These are phyloP conservation scores for Alternaria novae-zelandiae DNA, from an alignment of 2,329 filamentous ascomycete genomes.

Conservation along the genomic window DNA sequence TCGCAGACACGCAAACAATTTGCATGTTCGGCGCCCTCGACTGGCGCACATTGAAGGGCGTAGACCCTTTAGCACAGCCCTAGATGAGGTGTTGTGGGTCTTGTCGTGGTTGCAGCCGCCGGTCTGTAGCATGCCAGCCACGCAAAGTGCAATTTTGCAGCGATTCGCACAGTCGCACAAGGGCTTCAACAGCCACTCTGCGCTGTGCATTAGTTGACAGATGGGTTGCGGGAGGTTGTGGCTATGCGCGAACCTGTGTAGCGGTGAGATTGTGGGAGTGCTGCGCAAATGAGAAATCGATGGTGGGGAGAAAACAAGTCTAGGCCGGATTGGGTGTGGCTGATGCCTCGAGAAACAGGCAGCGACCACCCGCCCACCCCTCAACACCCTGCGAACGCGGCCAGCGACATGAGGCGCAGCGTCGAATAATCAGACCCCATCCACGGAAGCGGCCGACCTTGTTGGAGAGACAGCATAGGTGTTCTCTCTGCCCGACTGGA, in stretches of 20 bases:
- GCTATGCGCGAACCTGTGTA: conserved; percentile 27
- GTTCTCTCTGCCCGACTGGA: conserved; percentile 8
- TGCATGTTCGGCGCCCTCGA: conserved; percentile 8
- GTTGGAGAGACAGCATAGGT: conserved; percentile 12
- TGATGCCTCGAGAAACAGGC: conserved; percentile 25
- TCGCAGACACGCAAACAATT: conserved; percentile 12
- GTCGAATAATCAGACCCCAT: conserved; percentile 16
- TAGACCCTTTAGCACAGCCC: conserved; percentile 5
- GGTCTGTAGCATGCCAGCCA: conserved; percentile 10
- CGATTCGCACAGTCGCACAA: conserved; percentile 7
- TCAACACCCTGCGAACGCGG: conserved; percentile 21
- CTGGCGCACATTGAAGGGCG: conserved; percentile 17
- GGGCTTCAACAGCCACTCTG: conserved; percentile 19
- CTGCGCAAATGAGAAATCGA: conserved; percentile 27
- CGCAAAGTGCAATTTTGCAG: conserved; percentile 4
- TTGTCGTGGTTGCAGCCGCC: conserved; percentile 9
- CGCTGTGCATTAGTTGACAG: conserved; percentile 16
- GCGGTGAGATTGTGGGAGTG: conserved; percentile 28
- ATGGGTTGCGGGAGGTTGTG: conserved; percentile 17
- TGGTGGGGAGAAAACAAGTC: conserved; percentile 11
- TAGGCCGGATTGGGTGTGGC: conserved; percentile 23
- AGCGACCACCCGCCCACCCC: conserved; percentile 20
- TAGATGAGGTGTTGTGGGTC: conserved; percentile 1
- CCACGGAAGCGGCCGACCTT: conserved; percentile 16
- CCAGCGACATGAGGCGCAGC: conserved; percentile 26